These are phyloP conservation scores for Eimeria tenella DNA, from an alignment of 169 alveolate genomes.

Conservation along the genomic window DNA sequence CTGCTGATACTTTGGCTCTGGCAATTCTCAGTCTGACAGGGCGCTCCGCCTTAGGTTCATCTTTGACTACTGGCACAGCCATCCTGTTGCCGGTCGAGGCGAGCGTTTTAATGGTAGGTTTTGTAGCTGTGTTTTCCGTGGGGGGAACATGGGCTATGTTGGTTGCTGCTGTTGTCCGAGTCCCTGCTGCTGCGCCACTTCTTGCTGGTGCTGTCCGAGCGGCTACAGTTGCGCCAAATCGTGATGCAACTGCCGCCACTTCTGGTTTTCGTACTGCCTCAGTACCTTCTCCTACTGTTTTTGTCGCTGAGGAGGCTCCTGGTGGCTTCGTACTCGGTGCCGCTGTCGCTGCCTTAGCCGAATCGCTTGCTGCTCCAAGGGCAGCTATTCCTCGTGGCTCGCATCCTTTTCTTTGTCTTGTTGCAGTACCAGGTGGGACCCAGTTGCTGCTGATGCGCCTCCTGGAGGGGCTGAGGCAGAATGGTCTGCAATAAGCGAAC, in stretches of 20 bases:
- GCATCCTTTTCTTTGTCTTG: no score
- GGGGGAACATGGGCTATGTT: not conserved
- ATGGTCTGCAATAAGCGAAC: slow-evolving; percentile 23
- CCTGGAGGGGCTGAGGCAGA: not conserved
- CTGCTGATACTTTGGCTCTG: slow-evolving; percentile 35
- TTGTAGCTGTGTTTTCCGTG: not conserved
- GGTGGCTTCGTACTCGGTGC: slow-evolving; percentile 1
- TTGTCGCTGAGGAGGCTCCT: not conserved
- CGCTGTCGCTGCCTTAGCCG: slow-evolving; percentile 25
- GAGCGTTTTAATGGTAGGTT: no score
- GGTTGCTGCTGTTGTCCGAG: not conserved
- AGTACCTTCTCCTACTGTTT: not conserved
- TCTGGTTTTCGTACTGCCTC: not conserved
- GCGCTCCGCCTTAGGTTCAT: not conserved
- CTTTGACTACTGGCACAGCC: not conserved
- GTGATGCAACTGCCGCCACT: not conserved
- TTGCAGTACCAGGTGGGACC: no score
- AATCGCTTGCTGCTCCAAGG: not conserved
- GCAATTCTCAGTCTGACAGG: not conserved
- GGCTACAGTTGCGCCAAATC: not conserved
- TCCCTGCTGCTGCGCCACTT: not conserved
- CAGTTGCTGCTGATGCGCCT: slow-evolving; percentile 27
- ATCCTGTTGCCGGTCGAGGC: not conserved
- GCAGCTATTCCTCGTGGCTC: not conserved
- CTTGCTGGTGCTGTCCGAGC: slow-evolving; percentile 38